These are phyloP conservation scores for Camellia sinensis DNA, from an alignment of 148 eudicot species.

Conservation along the genomic window DNA sequence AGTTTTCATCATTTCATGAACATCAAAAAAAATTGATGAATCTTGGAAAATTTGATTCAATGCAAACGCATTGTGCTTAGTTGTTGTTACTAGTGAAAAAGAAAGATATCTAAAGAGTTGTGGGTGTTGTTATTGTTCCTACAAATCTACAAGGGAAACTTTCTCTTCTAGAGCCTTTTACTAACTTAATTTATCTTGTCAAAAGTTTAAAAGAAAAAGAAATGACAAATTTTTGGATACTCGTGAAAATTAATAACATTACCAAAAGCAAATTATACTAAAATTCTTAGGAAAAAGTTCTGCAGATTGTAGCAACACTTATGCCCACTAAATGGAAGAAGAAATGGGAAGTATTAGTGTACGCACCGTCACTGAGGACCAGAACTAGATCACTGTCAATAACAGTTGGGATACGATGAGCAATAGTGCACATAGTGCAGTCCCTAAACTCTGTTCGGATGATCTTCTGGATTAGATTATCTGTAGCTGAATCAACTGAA, in stretches of 20 bases:
- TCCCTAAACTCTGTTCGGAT: conserved; percentile 77
- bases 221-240: background rate
- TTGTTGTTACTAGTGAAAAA: too few species aligned
- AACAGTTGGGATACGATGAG: conserved; percentile 94
- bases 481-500: conserved; percentile 93
- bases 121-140: too few species aligned
- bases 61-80: too few species aligned
- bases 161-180: too few species aligned
- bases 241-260: background rate
- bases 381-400: conserved; percentile 93
- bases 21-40: too few species aligned
- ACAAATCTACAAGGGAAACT: too few species aligned
- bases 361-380: conserved; percentile 16
- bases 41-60: too few species aligned
- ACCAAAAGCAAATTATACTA: background rate
- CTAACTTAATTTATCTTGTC: too few species aligned
- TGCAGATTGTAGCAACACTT: background rate
- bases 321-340: background rate
- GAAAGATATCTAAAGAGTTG: too few species aligned
- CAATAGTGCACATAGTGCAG: conserved; percentile 89
- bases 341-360: background rate
- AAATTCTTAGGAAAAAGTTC: background rate
- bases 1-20: too few species aligned
- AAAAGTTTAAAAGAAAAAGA: too few species aligned
- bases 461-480: conserved; percentile 91